These are phyloP conservation scores for Ophiostoma triangulosporum DNA, from an alignment of 2,329 filamentous ascomycete genomes.

Conservation along the genomic window DNA sequence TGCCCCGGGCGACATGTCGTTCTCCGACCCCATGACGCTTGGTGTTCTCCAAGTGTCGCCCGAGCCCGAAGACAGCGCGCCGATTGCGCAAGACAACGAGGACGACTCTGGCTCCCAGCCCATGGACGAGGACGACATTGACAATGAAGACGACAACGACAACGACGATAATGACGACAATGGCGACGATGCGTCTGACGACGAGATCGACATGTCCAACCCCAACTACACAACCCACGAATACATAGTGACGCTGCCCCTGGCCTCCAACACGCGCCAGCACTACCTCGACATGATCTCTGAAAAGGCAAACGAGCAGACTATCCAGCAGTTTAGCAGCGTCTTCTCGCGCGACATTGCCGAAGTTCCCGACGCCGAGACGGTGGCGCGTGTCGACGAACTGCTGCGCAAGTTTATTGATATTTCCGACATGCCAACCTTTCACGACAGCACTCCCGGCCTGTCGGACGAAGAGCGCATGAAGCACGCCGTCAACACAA, in stretches of 20 bases:
- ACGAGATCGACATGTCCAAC: neutral
- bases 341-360: slow-evolving; percentile 28
- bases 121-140: neutral
- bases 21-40: neutral
- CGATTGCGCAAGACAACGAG: neutral
- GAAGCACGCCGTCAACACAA: slow-evolving; percentile 42
- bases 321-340: slow-evolving; percentile 32
- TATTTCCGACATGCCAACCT: slow-evolving; percentile 44
- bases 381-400: slow-evolving; percentile 34
- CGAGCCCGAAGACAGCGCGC: neutral
- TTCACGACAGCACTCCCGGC: slow-evolving; percentile 31
- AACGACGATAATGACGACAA: neutral
- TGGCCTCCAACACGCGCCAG: slow-evolving; percentile 37
- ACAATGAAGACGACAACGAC: neutral
- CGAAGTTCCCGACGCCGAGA: slow-evolving; percentile 24
- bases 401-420: slow-evolving; percentile 38
- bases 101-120: neutral
- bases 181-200: neutral
- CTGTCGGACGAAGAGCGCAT: slow-evolving; percentile 30
- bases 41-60: slow-evolving; percentile 4
- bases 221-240: slow-evolving; percentile 20
- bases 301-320: slow-evolving; percentile 26
- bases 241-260: slow-evolving; percentile 42
- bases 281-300: slow-evolving; percentile 38
- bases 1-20: neutral